Evolutionary conservation across 225 moss, liverwort and hornwort species (phyloP), one percentile per base, ranked within the genome.

Genomic region (Ulota crispa): DNA sequence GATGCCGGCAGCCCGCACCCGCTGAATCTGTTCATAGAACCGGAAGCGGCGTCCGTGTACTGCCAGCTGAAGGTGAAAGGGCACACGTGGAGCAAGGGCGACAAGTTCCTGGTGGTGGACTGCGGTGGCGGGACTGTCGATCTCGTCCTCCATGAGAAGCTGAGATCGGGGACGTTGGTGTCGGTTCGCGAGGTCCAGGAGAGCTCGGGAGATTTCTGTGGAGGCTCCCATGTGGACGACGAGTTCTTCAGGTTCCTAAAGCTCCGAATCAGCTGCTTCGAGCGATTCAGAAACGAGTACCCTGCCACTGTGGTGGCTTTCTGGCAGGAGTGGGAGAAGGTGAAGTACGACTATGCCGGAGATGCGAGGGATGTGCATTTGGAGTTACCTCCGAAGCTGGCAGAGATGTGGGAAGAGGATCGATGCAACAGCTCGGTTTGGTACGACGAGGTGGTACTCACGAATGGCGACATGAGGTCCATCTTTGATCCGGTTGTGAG

Each of bases 81-180:
- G 0, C 9, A 34, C 8, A 0, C 0, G 0, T 7, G 80, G 80
- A 0, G 19, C 54, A 24, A 86, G 67, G 91, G 91, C 0, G 82
- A 83, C 8, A 89, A 78, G 34, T 85, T 93, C 37, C 20, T 94
- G 41, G 85, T 94, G 3, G 92, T 87, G 23, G 91, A 94, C 61
- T 86, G 64, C 26, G 85, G 72, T 21, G 81, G 85, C 2, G 81
- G 81, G 50, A 73, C 85, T 13, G 85, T 82, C 4, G 85, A 85
- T 32, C 73, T 85, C 2, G 72, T 85, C 1, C 72, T 85, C 7
- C 78, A 85, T 42, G 67, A 85, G 77, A 88, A 86, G 59, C 13
- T 82, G 20, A 82, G 81, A 4, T 15, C 66, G 0, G 8, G 37
- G 9, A 34, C 60, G 13, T 8, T 77, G 0, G 50, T 79, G 12